Percentiles rank a stretch among this genome's conserved stretches.
These are phyloP conservation scores for Komagataella pseudopastoris DNA, from an alignment of 805 yeast species.

Conservation along the genomic window DNA sequence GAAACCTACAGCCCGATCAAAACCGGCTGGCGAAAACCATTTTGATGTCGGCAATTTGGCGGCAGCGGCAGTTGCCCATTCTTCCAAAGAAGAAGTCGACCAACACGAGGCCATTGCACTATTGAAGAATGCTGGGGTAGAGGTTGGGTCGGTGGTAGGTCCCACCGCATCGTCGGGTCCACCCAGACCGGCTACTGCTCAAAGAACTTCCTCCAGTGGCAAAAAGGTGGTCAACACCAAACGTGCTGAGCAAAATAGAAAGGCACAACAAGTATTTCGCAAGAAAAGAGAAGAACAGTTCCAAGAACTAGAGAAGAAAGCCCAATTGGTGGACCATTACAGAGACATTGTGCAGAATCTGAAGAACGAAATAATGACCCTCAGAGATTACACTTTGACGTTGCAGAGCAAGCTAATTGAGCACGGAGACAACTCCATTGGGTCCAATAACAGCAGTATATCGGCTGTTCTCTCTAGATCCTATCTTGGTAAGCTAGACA, in stretches of 20 bases:
- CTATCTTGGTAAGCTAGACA: neutral
- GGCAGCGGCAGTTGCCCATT: neutral
- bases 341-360: conserved; percentile 55
- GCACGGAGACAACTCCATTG: neutral
- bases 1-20: neutral
- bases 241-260: conserved; percentile 85
- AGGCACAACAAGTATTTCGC: conserved; percentile 86
- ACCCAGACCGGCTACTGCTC: neutral
- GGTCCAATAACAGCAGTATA: neutral
- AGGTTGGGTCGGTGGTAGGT: neutral
- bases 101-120: neutral
- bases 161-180: neutral
- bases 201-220: neutral
- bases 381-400: conserved; percentile 60
- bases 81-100: neutral
- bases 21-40: neutral
- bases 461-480: neutral
- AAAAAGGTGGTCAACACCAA: conserved; percentile 42
- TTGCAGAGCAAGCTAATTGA: conserved; percentile 57
- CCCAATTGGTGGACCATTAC: conserved; percentile 46
- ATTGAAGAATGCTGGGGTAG: neutral
- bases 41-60: neutral
- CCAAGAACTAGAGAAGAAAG: conserved; percentile 64
- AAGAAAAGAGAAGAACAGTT: conserved; percentile 72
- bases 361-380: conserved; percentile 53